Evolutionary conservation across 352 stramenopile genomes (phyloP), one percentile per base, ranked within the genome.

Genomic region (Pythium vanterpoolii): DNA sequence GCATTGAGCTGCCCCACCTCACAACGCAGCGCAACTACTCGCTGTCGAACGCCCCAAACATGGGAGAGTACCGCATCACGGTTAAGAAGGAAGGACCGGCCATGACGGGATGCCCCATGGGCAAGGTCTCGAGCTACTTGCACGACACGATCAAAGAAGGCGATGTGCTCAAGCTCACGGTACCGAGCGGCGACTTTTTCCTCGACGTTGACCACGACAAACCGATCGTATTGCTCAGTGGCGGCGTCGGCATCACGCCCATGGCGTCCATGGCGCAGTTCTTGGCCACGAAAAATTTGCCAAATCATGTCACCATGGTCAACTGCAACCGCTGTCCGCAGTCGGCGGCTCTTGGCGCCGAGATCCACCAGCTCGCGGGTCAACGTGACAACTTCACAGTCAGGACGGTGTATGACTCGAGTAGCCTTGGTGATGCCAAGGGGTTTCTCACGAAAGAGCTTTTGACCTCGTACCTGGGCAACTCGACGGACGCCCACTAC

Each of bases 1-100:
- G 75, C 44, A 61, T 87, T 44, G 70, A 81, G 30, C 59, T 71
- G 47, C 61, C 77, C 1, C 60, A 66, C 11, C 47, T 74, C 24
- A 76, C 71, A 36, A 77, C 69, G 42, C 74, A 75, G 43, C 79
- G 72, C 64, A 84, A 87, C 65, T 88, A 86, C 71, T 81, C 66
- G 28, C 43, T 86, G 14, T 83, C 71, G 18, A 74, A 56, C 18
- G 72, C 71, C 24, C 74, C 72, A 0, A 62, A 62, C 16, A 59
- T 64, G 21, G 62, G 68, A 4, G 69, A 79, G 47, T 84, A 84
- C 66, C 75, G 75, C 47, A 84, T 82, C 58, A 79, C 75, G 18
- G 75, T 85, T n/a, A 85, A 82, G 62, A 75, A 76, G 51, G 72
- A 84, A 59, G 73, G 71, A 4, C 61, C 71, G 21, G 51, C 52